phyloP scores from a whole-genome alignment of 2,329 filamentous ascomycete genomes.

The Teratosphaeria zuluensis region DNA sequence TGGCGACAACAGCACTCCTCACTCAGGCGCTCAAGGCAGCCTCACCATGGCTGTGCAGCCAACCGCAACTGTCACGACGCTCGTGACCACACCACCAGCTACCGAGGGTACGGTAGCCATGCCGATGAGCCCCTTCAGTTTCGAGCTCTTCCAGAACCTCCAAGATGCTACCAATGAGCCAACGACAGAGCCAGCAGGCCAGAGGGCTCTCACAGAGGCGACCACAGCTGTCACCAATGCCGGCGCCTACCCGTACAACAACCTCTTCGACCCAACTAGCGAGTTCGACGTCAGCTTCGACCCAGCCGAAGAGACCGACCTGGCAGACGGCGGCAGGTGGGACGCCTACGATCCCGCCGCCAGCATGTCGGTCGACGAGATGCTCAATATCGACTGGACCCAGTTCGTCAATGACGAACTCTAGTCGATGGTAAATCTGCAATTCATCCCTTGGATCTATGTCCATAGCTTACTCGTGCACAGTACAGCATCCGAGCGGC shows the following conservation, averaged over 20 bases:
- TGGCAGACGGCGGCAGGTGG: conserved; percentile 2
- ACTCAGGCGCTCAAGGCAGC: neutral
- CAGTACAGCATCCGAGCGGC: neutral
- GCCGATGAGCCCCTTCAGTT: neutral
- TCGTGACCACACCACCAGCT: neutral
- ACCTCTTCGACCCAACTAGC: conserved; percentile 11
- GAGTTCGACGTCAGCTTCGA: conserved; percentile 13
- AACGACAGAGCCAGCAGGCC: neutral
- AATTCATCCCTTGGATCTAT: neutral
- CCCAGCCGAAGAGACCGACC: conserved; percentile 7
- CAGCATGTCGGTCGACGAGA: conserved; percentile 4
- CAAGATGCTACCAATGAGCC: neutral
- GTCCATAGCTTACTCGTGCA: neutral
- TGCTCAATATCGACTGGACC: conserved; percentile 5
- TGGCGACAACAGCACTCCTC: neutral
- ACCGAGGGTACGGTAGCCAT: neutral
- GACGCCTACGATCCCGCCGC: conserved; percentile 5
- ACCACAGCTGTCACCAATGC: neutral
- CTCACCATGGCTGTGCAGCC: neutral
- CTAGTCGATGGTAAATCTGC: no score
- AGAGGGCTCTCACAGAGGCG: neutral
- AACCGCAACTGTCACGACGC: neutral
- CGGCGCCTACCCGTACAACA: neutral
- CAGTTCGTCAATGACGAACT: conserved; percentile 5
- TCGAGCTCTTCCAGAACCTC: neutral